A percentile compares a stretch with the other conserved stretches of the same genome.
Conservation (phyloP, 805 yeast genomes). For the Yamadazyma nakazawae region DNA sequence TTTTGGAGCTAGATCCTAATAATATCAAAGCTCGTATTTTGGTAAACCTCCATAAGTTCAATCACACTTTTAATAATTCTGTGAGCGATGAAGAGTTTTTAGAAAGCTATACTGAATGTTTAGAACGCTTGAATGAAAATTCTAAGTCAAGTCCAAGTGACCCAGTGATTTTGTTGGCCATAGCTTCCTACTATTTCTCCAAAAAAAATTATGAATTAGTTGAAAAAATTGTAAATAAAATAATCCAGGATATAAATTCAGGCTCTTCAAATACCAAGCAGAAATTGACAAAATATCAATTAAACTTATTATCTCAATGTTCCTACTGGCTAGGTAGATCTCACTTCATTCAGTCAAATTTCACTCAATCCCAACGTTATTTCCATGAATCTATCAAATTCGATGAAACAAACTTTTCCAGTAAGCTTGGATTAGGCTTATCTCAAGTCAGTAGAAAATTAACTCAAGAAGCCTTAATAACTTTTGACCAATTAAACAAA, state of each 20-base stretch:
- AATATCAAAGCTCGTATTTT: conserved; percentile 62
- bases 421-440: conserved; percentile 83
- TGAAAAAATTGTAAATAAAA: conserved; percentile 51
- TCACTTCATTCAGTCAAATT: conserved; percentile 56
- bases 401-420: conserved; percentile 61
- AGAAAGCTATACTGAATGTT: conserved; percentile 53
- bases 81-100: conserved; percentile 61
- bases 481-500: conserved; percentile 73
- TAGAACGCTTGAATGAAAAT: conserved; percentile 43
- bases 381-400: conserved; percentile 70
- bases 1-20: conserved; percentile 60
- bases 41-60: conserved; percentile 65
- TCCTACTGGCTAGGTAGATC: conserved; percentile 85
- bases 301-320: conserved; percentile 33
- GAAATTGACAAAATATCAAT: conserved; percentile 25
- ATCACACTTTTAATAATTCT: conserved; percentile 55
- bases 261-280: conserved; percentile 12
- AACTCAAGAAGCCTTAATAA: conserved; percentile 77
- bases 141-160: conserved; percentile 44
- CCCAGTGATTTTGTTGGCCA: conserved; percentile 59
- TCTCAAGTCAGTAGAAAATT: conserved; percentile 73
- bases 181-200: conserved; percentile 72
- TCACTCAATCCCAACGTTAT: conserved; percentile 63
- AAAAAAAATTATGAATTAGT: conserved; percentile 58
- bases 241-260: conserved; percentile 30